Evolutionary conservation across 2,329 filamentous ascomycete species (phyloP), one percentile per base, ranked within the genome.

Genomic region (Fusarium napiforme): DNA sequence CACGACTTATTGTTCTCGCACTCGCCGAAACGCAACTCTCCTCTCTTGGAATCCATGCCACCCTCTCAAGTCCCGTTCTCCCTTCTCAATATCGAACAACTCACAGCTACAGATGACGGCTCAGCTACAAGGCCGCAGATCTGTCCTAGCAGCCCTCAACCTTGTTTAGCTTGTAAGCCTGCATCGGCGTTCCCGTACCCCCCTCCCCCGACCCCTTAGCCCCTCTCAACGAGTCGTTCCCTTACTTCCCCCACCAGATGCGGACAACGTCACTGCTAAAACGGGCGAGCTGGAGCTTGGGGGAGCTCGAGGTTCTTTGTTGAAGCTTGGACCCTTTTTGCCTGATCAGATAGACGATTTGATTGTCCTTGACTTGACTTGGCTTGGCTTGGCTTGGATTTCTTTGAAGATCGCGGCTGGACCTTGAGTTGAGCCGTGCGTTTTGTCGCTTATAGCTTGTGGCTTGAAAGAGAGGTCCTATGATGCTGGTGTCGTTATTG

Each of bases 71-170:
- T 49, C 69, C 50, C 52, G 40, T 32, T 30, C 12, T 26, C 19
- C 37, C 34, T 36, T 34, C 46, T 46, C 23, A 36, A 59, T 49
- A 46, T 42, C 15, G 43, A 65, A 62, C 57, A 72, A 46, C 61
- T 61, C 60, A 63, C 42, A n/a, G 37, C 39, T 43, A 37, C 55
- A 64, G 50, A 68, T 59, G 40, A 53, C 49, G 60, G 67, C 74
- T 74, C 64, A 77, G 73, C 75, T 76, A 60, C 75, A 72, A 71
- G 68, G 73, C 71, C 70, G 70, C 70, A 71, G 71, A 71, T 61
- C 64, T 67, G 61, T 59, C 70, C 68, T 70, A 75, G 71, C 73
- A 72, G 39, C 53, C 67, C 32, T 40, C 42, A 57, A 58, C 45
- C 58, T 60, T 58, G 50, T 57, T 62, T 73, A 73, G 71, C 66